Evolutionary conservation across 495 filamentous ascomycete species (phyloP).

Genomic region (Penicillium goetzii): DNA sequence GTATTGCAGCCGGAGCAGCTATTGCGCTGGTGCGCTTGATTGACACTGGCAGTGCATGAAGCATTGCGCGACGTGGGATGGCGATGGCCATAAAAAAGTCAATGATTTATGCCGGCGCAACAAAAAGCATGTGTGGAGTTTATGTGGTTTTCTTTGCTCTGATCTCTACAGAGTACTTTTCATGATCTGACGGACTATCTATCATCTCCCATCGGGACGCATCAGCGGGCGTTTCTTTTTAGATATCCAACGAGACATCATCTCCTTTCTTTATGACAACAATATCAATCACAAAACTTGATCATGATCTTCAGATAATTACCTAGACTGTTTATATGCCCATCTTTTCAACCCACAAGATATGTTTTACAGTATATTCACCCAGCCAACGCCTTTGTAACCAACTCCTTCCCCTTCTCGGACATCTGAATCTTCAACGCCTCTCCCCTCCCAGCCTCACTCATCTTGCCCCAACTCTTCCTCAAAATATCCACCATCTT

Average conservation of each 20-base stretch:
- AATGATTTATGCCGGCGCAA: constrained; percentile 3
- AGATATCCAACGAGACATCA: not conserved
- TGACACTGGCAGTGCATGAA: constrained; percentile 32
- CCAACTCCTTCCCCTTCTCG: constrained; percentile 59
- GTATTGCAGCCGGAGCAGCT: constrained; percentile 65
- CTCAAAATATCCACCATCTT: constrained; percentile 73
- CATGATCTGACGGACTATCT: constrained; percentile 3
- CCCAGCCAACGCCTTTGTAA: constrained; percentile 63
- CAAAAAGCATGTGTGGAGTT: constrained; percentile 23
- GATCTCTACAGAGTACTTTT: constrained; percentile 4
- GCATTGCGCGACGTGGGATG: not conserved
- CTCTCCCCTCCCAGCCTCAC: constrained; percentile 62
- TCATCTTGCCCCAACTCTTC: constrained; percentile 90
- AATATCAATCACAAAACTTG: not conserved
- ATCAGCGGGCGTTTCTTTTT: constrained; percentile 15
- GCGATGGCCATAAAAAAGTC: not conserved
- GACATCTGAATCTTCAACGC: constrained; percentile 68
- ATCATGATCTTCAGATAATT: not conserved
- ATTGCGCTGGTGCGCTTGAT: constrained; percentile 61
- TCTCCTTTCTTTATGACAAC: not conserved
- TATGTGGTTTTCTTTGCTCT: not conserved
- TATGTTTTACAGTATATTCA: constrained; percentile 13
- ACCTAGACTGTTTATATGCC: not conserved
- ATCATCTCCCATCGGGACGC: not conserved
- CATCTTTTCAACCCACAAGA: not conserved